These are phyloP conservation scores for Boletus eberwhitei DNA, from an alignment of 768 basidiomycete genomes.

Conservation along the genomic window DNA sequence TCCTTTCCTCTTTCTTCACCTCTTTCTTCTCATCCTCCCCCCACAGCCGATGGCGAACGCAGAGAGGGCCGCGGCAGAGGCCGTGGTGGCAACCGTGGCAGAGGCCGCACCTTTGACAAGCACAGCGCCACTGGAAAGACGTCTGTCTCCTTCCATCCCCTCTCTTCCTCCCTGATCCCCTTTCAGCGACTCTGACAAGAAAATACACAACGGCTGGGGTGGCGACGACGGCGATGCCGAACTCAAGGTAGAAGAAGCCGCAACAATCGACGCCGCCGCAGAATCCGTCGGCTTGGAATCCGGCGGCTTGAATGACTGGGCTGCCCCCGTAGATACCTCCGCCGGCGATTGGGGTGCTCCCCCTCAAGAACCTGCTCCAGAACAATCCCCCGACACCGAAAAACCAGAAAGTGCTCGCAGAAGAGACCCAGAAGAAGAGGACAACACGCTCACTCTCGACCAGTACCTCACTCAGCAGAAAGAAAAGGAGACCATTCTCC, in stretches of 20 bases:
- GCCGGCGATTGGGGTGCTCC: conserved; percentile 39
- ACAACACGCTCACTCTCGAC: conserved; percentile 91
- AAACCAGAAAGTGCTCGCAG: conserved; percentile 38
- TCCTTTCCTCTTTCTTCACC: not conserved
- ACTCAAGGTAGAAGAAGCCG: conserved; percentile 76
- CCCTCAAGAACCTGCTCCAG: conserved; percentile 24
- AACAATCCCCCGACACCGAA: conserved; percentile 35
- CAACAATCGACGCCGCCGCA: conserved; percentile 61
- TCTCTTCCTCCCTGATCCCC: conserved; percentile 10
- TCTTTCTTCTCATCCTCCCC: conserved; percentile 3
- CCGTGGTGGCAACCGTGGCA: conserved; percentile 46
- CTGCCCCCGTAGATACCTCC: conserved; percentile 25
- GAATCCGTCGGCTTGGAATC: conserved; percentile 34
- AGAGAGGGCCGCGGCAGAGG: conserved; percentile 46
- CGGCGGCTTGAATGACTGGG: conserved; percentile 35
- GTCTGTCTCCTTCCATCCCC: conserved; percentile 40
- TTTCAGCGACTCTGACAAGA: conserved; percentile 88
- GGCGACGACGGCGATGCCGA: conserved; percentile 85
- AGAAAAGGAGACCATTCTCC: conserved; percentile 48
- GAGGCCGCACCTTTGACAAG: conserved; percentile 78
- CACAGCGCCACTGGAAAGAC: conserved; percentile 84
- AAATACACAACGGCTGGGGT: conserved; percentile 93
- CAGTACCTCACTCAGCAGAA: conserved; percentile 86
- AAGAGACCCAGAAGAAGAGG: conserved; percentile 77
- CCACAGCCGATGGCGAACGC: conserved; percentile 41